phyloP scores from a whole-genome alignment of 148 eudicot species.

The Bassia scoparia region DNA sequence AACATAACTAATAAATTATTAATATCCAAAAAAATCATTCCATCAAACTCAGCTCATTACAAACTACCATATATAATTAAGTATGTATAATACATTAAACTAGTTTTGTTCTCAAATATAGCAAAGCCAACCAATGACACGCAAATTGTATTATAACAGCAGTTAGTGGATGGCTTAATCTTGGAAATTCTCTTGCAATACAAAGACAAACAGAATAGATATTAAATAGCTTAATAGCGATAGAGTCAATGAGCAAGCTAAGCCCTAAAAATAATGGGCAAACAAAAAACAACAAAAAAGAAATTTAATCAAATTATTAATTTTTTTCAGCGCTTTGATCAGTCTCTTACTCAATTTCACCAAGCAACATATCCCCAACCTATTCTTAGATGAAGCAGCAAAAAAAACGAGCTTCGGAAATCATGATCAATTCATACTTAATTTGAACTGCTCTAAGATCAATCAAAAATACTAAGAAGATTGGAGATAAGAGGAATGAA shows the following conservation, averaged over 20 bases:
- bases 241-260: slow-evolving; percentile 14
- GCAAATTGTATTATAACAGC: slow-evolving; percentile 14
- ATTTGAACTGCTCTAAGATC: slow-evolving; percentile 9
- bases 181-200: slow-evolving; percentile 19
- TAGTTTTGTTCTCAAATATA: neutral
- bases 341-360: too few species aligned
- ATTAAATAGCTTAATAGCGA: slow-evolving; percentile 7
- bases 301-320: neutral
- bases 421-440: slow-evolving; percentile 1
- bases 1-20: neutral
- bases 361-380: too few species aligned
- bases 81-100: slow-evolving; percentile 12
- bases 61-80: neutral
- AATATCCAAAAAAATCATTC: neutral
- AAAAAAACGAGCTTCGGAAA: too few species aligned
- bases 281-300: neutral
- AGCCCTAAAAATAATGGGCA: slow-evolving; percentile 44
- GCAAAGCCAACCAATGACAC: slow-evolving; percentile 29
- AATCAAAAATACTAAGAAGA: neutral
- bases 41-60: slow-evolving; percentile 1
- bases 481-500: neutral
- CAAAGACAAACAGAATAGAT: slow-evolving; percentile 19
- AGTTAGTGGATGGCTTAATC: slow-evolving; percentile 19
- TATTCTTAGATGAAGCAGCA: too few species aligned
- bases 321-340: neutral